A percentile compares a stretch with the other conserved stretches of the same genome.
Conservation (phyloP, 1,284 basidiomycete species). For the Boletus austroedulis region DNA sequence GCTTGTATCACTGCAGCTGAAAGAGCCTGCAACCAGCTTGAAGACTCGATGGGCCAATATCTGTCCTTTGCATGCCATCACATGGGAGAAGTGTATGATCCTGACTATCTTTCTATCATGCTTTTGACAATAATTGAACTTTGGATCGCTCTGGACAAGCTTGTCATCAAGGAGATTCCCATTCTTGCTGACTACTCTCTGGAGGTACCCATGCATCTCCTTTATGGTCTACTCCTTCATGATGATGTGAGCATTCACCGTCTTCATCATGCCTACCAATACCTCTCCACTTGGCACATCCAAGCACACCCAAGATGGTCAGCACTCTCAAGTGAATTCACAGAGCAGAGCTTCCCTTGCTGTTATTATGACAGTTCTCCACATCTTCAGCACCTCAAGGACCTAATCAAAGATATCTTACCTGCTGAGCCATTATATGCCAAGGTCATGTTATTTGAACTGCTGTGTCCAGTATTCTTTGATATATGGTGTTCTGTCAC, state of each 20-base stretch:
- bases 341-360: slow-evolving; percentile 19
- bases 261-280: background rate
- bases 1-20: background rate
- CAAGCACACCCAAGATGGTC: background rate
- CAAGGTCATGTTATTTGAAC: background rate
- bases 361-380: slow-evolving; percentile 4
- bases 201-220: background rate
- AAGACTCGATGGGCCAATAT: too few relatives aligned
- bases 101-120: background rate
- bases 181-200: background rate
- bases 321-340: slow-evolving; percentile 6
- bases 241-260: background rate
- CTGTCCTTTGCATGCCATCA: too few relatives aligned
- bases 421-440: background rate
- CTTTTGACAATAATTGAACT: background rate
- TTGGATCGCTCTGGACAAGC: background rate
- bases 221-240: background rate
- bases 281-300: background rate
- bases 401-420: background rate
- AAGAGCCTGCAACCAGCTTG: background rate
- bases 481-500: background rate
- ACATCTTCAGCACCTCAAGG: background rate
- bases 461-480: background rate
- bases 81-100: background rate
- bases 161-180: background rate